Evolutionary conservation across 1,139 yeast species (phyloP).

Genomic region (Barnettozyma hawaiiensis): DNA sequence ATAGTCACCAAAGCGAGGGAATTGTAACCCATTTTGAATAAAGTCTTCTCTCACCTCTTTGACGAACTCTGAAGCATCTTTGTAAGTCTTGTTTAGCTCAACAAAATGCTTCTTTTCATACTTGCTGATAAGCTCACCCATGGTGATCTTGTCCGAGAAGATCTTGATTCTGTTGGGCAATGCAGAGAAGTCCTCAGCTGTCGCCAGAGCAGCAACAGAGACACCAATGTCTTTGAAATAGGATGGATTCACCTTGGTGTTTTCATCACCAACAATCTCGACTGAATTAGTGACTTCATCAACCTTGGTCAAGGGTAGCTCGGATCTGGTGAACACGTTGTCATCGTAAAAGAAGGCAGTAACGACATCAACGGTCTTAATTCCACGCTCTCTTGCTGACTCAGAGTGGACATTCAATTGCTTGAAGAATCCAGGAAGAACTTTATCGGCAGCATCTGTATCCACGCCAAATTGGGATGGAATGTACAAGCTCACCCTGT

Average conservation of each 20-base stretch:
- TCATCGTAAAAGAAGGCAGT: slow-evolving; percentile 37
- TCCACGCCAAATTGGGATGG: slow-evolving; percentile 62
- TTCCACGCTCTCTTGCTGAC: slow-evolving; percentile 39
- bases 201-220: slow-evolving; percentile 38
- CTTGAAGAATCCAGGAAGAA: slow-evolving; percentile 34
- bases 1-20: slow-evolving; percentile 31
- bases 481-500: slow-evolving; percentile 47
- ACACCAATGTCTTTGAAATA: slow-evolving; percentile 44
- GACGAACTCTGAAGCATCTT: slow-evolving; percentile 32
- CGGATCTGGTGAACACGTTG: slow-evolving; percentile 20
- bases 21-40: slow-evolving; percentile 26
- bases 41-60: slow-evolving; percentile 31
- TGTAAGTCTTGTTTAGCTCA: slow-evolving; percentile 30
- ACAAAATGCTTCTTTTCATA: slow-evolving; percentile 40
- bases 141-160: slow-evolving; percentile 37
- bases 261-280: slow-evolving; percentile 39
- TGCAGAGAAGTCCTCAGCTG: slow-evolving; percentile 31
- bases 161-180: slow-evolving; percentile 45
- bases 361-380: slow-evolving; percentile 46
- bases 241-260: slow-evolving; percentile 33
- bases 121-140: slow-evolving; percentile 36
- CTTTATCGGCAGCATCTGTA: slow-evolving; percentile 25
- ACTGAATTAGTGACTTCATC: slow-evolving; percentile 33
- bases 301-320: slow-evolving; percentile 30
- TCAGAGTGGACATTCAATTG: slow-evolving; percentile 38